Percentiles rank a stretch among this genome's conserved stretches.
phyloP scores from a whole-genome alignment of 192 early-diverging fungal species.

The Mortierella antarctica region DNA sequence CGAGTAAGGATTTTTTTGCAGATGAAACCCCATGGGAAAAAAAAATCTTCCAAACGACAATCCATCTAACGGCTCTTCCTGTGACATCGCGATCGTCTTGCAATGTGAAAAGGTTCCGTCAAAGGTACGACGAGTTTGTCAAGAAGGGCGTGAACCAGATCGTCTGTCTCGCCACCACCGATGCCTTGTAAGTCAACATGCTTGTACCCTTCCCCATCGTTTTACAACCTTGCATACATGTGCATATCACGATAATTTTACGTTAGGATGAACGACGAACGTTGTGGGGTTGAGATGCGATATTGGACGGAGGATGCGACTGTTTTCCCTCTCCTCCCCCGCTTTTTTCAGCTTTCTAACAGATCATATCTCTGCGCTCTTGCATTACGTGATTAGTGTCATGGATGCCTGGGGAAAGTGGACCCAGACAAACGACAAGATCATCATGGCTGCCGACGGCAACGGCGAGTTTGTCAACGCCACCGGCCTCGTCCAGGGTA shows the following conservation, averaged over 20 bases:
- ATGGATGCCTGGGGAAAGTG: conserved; percentile 70
- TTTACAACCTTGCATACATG: background rate
- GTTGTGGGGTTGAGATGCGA: background rate
- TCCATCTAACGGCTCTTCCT: background rate
- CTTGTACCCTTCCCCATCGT: background rate
- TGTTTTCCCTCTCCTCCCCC: too few relatives aligned
- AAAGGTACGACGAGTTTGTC: conserved; percentile 56
- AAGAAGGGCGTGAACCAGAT: conserved; percentile 67
- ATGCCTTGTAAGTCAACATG: conserved; percentile 56
- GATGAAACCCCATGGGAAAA: background rate
- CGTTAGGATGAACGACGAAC: too few relatives aligned
- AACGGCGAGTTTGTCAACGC: conserved; percentile 59
- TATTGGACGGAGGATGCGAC: background rate
- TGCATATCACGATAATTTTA: too few relatives aligned
- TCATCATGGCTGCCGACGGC: conserved; percentile 62
- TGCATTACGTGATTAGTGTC: conserved; percentile 35
- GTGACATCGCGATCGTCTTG: background rate
- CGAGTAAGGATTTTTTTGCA: conserved; percentile 39
- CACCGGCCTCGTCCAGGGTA: conserved; percentile 45
- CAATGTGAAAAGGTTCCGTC: conserved; percentile 21
- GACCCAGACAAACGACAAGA: conserved; percentile 50
- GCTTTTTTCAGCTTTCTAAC: background rate
- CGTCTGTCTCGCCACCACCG: conserved; percentile 58
- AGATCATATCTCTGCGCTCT: background rate
- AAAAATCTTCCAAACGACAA: background rate